Evolutionary conservation across 2,329 filamentous ascomycete species (phyloP).

Genomic region (Ambrosiella cleistominuta): DNA sequence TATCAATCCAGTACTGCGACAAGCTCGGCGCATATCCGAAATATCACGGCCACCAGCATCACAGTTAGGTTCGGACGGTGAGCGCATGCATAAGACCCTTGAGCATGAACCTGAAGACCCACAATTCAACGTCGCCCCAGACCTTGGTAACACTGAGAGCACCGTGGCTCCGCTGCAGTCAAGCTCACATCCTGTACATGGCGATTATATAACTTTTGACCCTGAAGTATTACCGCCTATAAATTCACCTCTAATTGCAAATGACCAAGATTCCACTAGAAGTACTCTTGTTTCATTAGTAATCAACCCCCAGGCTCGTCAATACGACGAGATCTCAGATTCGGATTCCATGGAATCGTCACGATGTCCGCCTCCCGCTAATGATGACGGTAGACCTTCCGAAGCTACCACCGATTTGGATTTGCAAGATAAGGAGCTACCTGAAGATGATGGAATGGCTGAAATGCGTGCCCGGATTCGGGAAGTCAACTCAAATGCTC

Average conservation of each 20-base stretch:
- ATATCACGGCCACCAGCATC: slow-evolving; percentile 22
- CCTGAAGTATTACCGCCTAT: neutral
- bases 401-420: neutral
- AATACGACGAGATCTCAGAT: slow-evolving; percentile 1
- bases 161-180: neutral
- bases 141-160: neutral
- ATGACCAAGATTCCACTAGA: neutral
- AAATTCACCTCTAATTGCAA: neutral
- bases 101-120: neutral
- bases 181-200: neutral
- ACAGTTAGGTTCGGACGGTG: slow-evolving; percentile 16
- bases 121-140: neutral
- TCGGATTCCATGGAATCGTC: neutral
- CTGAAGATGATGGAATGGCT: slow-evolving; percentile 67
- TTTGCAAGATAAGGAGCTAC: slow-evolving; percentile 18
- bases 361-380: neutral
- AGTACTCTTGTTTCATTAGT: neutral
- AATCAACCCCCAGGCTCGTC: neutral
- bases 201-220: neutral
- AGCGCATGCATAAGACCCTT: neutral
- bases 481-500: slow-evolving; percentile 44
- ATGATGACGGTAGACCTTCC: neutral
- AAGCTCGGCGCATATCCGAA: slow-evolving; percentile 45
- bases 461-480: slow-evolving; percentile 49
- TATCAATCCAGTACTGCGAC: slow-evolving; percentile 48